Base-by-base conservation (phyloP, 2,329 filamentous ascomycete genomes). In the Cadophora malorum region DNA sequence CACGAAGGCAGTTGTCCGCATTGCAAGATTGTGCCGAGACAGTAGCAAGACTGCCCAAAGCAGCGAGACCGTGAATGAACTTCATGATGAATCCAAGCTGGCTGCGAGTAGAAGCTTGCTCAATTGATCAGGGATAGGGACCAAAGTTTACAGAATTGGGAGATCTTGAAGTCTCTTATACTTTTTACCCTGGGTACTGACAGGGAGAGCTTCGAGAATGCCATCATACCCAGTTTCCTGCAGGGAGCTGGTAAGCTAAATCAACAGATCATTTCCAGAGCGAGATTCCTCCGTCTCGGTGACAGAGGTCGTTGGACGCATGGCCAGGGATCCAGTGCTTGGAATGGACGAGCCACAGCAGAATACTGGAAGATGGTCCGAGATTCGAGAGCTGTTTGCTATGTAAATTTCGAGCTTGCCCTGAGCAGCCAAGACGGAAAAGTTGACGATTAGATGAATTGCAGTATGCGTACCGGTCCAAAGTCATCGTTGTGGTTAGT, bases 1-100 rank as follows among this genome's bases (percentile, higher is more conserved):
- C 68, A n/a, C 70, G 70, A 31, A 71, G 64, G 52, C 68, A 71
- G 47, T 71, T 71, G 49, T 71, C 67, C 12, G 67, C 63, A 47
- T 69, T 68, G 63, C 69, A 69, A 62, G 28, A n/a, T 33, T 50
- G 41, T 21, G 59, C 59, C 16, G 59, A 62, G 16, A 41, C 59
- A 49, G 41, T 31, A 16, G 59, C 59, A 33, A 62, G 28, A 31
- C 41, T 49, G 59, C 59, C 16, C 47, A 62, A 35, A 62, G 59
- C 47, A 16, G 45, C 45, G 47, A 62, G 41, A 52, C 59, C 47
- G 41, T 31, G 19, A 12, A 49, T 12, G 9, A 62, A 23, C 59
- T 62, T 62, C 59, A 62, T 62, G 23, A 21, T 62, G 59, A 49
- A 19, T 23, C 35, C 19, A 21, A 45, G 4, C 14, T 25, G 56